These are phyloP conservation scores for Sporothrix humicola DNA, from an alignment of 2,329 filamentous ascomycete species.

Conservation along the genomic window DNA sequence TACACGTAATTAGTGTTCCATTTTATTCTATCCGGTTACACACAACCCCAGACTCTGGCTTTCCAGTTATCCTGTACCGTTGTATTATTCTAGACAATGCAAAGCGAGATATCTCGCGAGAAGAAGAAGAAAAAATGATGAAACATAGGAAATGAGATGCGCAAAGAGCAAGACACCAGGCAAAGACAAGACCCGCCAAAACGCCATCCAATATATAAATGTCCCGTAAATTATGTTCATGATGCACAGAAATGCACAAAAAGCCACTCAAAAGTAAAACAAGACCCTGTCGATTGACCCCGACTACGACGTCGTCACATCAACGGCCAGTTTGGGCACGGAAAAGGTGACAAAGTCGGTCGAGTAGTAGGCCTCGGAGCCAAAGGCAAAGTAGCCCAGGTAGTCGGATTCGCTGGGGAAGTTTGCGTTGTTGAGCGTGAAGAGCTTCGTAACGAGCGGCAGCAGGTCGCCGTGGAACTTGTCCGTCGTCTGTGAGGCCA, in stretches of 20 bases:
- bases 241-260: not conserved
- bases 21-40: not conserved
- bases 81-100: conserved; percentile 18
- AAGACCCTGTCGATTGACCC: not conserved
- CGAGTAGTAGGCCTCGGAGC: conserved; percentile 56
- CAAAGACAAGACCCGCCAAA: not conserved
- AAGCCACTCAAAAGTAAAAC: too few species aligned
- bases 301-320: conserved; percentile 36
- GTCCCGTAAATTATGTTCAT: not conserved
- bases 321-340: conserved; percentile 49
- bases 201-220: conserved; percentile 13
- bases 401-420: conserved; percentile 53
- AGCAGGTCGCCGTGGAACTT: conserved; percentile 55
- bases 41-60: not conserved
- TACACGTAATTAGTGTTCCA: conserved; percentile 1
- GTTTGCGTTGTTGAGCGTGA: conserved; percentile 43
- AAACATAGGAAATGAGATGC: not conserved
- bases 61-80: not conserved
- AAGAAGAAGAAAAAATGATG: not conserved
- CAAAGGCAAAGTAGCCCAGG: conserved; percentile 59
- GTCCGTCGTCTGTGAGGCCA: conserved; percentile 46
- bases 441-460: conserved; percentile 52
- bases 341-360: conserved; percentile 55
- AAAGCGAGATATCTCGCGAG: not conserved
- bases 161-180: not conserved